Percentiles rank a stretch among this genome's conserved stretches.
phyloP scores from a whole-genome alignment of 805 yeast species.

The Yarrowia hollandica region DNA sequence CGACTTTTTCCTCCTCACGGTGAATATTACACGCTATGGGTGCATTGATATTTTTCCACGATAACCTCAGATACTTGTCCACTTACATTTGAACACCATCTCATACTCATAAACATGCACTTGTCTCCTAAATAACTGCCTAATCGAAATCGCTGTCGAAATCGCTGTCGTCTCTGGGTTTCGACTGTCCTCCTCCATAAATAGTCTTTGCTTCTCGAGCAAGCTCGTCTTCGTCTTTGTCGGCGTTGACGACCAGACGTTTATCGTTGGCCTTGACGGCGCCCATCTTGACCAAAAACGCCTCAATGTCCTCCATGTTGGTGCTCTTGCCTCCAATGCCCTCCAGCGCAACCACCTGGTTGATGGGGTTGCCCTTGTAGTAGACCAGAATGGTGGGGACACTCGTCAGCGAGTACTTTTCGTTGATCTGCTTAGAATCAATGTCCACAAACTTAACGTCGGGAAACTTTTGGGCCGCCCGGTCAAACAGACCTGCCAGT shows the following conservation, averaged over 20 bases:
- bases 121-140: no score
- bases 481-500: slow-evolving; percentile 56
- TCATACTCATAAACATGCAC: no score
- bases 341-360: slow-evolving; percentile 77
- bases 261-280: slow-evolving; percentile 68
- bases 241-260: slow-evolving; percentile 58
- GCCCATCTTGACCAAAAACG: slow-evolving; percentile 61
- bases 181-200: not conserved
- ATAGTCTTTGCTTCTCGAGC: slow-evolving; percentile 1
- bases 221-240: slow-evolving; percentile 37
- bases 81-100: no score
- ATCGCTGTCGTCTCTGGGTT: not conserved
- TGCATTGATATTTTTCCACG: no score
- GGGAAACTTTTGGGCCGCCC: slow-evolving; percentile 64
- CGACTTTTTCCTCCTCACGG: no score
- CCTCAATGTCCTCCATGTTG: slow-evolving; percentile 66
- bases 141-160: not conserved
- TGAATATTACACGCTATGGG: no score
- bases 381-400: slow-evolving; percentile 90
- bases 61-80: no score
- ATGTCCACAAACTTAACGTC: slow-evolving; percentile 92
- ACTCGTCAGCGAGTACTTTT: slow-evolving; percentile 83
- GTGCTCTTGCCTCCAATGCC: slow-evolving; percentile 85
- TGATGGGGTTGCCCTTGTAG: slow-evolving; percentile 71
- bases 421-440: slow-evolving; percentile 87